phyloP scores from a whole-genome alignment of 257 asterid genomes.

The Plantago ovata region DNA sequence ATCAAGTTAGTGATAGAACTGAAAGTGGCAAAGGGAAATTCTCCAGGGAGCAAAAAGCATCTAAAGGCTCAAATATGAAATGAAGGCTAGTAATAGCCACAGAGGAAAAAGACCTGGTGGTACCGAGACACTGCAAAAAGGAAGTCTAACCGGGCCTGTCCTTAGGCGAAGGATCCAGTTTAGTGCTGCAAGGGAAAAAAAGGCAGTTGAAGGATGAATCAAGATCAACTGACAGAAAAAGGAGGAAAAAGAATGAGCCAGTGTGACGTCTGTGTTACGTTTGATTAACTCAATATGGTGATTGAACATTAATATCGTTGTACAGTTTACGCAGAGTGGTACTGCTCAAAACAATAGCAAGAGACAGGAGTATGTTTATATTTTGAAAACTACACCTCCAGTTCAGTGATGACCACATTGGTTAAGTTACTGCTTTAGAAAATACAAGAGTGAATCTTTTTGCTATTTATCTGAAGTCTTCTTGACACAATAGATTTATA shows the following conservation, averaged over 20 bases:
- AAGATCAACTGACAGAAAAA: slow-evolving; percentile 36
- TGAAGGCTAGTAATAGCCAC: slow-evolving; percentile 20
- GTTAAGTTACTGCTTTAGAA: too few relatives aligned
- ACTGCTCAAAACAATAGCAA: slow-evolving; percentile 32
- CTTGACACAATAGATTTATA: too few relatives aligned
- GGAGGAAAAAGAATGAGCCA: slow-evolving; percentile 57
- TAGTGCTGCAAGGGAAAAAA: slow-evolving; percentile 23
- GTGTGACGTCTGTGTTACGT: slow-evolving; percentile 68
- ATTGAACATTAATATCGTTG: slow-evolving; percentile 72
- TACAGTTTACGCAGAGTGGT: slow-evolving; percentile 49
- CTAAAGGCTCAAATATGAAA: slow-evolving; percentile 21
- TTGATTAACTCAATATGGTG: slow-evolving; percentile 69
- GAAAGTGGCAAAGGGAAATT: slow-evolving; percentile 25
- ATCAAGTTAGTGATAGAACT: slow-evolving; percentile 24
- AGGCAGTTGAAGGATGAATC: slow-evolving; percentile 27
- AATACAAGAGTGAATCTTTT: too few relatives aligned
- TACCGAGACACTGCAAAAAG: slow-evolving; percentile 15
- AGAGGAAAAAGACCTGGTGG: slow-evolving; percentile 21
- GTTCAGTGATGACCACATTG: too few relatives aligned
- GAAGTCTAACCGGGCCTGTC: slow-evolving; percentile 14
- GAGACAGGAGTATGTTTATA: too few relatives aligned
- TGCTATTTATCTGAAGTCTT: too few relatives aligned
- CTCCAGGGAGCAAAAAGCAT: slow-evolving; percentile 30
- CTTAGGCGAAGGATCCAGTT: slow-evolving; percentile 25
- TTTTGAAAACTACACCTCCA: too few relatives aligned